These are phyloP conservation scores for Acanthamoeba triangularis DNA, from an alignment of 208 protist genomes.

Conservation along the genomic window DNA sequence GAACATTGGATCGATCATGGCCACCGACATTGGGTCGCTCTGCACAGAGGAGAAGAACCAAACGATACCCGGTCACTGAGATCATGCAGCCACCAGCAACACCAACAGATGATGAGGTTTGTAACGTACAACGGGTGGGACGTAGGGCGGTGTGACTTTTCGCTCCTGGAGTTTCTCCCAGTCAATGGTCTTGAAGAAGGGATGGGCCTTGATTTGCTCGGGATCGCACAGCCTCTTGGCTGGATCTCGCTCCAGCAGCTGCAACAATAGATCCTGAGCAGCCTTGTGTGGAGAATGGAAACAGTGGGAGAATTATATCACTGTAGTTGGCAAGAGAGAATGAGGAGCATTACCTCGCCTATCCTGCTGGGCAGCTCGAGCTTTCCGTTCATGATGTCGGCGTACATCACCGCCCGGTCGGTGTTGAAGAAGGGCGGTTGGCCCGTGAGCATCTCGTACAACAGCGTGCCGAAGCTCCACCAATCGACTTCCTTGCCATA, in stretches of 20 bases:
- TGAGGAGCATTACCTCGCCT: constrained; percentile 76
- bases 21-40: background rate
- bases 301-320: background rate
- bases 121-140: constrained; percentile 9
- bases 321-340: background rate
- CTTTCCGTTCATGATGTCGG: constrained; percentile 82
- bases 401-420: constrained; percentile 87
- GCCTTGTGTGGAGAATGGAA: constrained; percentile 76
- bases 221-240: constrained; percentile 61
- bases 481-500: constrained; percentile 92
- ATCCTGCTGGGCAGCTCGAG: constrained; percentile 83
- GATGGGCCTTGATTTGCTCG: constrained; percentile 66
- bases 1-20: background rate
- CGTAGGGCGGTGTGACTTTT: constrained; percentile 11
- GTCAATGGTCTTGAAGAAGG: constrained; percentile 85
- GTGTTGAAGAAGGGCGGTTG: constrained; percentile 85
- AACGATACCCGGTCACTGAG: too few species aligned
- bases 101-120: background rate
- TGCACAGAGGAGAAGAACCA: background rate
- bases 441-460: constrained; percentile 93
- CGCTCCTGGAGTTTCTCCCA: constrained; percentile 84
- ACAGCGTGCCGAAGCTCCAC: constrained; percentile 92
- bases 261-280: constrained; percentile 45
- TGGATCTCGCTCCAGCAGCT: constrained; percentile 72
- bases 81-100: too few species aligned